Evolutionary conservation across 805 yeast genomes (phyloP).

Genomic region (Kluyveromyces siamensis): DNA sequence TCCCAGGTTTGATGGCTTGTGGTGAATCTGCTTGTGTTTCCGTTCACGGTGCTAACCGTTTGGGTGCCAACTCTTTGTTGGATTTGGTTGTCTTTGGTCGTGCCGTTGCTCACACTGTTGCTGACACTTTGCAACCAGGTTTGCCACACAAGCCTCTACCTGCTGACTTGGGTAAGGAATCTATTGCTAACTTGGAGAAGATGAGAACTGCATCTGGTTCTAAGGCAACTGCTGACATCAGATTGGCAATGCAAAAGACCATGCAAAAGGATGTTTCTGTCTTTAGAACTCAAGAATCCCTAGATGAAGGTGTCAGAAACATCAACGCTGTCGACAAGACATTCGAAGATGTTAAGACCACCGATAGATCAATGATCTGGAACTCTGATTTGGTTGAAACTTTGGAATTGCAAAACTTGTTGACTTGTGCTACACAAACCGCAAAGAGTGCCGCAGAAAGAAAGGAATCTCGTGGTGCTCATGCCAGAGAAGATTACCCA

Average conservation of each 20-base stretch:
- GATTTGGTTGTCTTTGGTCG: constrained; percentile 97
- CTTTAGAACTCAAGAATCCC: constrained; percentile 85
- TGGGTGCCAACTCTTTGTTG: constrained; percentile 95
- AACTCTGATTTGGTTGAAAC: constrained; percentile 95
- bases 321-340: constrained; percentile 68
- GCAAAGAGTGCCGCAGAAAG: constrained; percentile 92
- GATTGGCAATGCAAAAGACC: constrained; percentile 86
- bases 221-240: constrained; percentile 75
- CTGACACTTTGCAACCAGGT: constrained; percentile 80
- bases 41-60: constrained; percentile 98
- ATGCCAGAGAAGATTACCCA: constrained; percentile 96
- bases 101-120: constrained; percentile 90
- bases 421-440: constrained; percentile 95
- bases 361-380: constrained; percentile 98
- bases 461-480: constrained; percentile 98
- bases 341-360: constrained; percentile 69
- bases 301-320: constrained; percentile 83
- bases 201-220: constrained; percentile 81
- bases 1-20: constrained; percentile 91
- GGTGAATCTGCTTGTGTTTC: constrained; percentile 99
- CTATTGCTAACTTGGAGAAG: constrained; percentile 83
- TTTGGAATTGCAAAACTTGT: constrained; percentile 88
- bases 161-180: constrained; percentile 79
- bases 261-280: constrained; percentile 98
- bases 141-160: constrained; percentile 76